Percentiles rank a stretch among this genome's conserved stretches.
phyloP scores from a whole-genome alignment of 2,329 filamentous ascomycete genomes.

The Blastomyces percursus region DNA sequence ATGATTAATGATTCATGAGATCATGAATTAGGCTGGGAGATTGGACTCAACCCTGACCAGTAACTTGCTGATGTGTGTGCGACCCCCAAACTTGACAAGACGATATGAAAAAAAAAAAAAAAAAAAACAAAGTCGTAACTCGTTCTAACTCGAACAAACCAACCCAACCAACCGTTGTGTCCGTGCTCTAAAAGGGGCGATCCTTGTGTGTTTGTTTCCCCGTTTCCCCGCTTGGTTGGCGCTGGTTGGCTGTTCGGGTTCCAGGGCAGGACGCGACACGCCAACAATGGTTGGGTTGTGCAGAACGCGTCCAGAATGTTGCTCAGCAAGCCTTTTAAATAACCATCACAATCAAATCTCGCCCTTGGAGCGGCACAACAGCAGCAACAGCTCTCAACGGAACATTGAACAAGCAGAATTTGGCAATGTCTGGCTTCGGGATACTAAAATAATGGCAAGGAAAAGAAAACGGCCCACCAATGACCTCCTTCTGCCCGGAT shows the following conservation, averaged over 20 bases:
- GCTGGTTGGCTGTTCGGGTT: background rate
- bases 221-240: background rate
- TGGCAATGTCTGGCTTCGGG: background rate
- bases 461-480: conserved; percentile 35
- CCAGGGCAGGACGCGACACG: background rate
- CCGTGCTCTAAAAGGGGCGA: background rate
- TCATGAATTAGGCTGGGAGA: too few relatives aligned
- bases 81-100: too few relatives aligned
- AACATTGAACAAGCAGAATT: background rate
- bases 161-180: too few relatives aligned
- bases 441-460: conserved; percentile 24
- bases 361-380: background rate
- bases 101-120: too few relatives aligned
- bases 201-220: background rate
- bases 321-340: background rate
- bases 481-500: conserved; percentile 10
- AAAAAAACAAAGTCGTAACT: too few relatives aligned
- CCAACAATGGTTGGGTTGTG: background rate
- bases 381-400: background rate
- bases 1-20: background rate
- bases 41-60: too few relatives aligned
- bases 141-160: too few relatives aligned
- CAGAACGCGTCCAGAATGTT: background rate
- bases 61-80: too few relatives aligned
- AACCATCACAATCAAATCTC: background rate